Percentiles rank a stretch among this genome's conserved stretches.
These are phyloP conservation scores for Rhodocollybia butyracea DNA, from an alignment of 768 basidiomycete species.

Conservation along the genomic window DNA sequence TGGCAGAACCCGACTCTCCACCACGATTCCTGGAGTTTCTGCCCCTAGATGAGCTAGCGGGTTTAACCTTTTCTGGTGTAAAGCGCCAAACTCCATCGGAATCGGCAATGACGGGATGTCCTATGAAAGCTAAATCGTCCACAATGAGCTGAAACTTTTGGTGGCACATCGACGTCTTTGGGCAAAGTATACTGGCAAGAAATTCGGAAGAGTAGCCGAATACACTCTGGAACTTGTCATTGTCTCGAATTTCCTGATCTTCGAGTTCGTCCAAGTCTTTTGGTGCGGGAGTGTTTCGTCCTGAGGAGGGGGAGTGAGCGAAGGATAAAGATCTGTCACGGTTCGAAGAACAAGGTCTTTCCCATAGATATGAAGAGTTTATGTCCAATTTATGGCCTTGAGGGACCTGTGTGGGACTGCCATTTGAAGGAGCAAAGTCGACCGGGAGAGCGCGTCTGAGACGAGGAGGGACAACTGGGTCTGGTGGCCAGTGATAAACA, in stretches of 20 bases:
- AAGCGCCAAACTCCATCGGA: slow-evolving; percentile 73
- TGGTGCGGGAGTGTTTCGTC: slow-evolving; percentile 48
- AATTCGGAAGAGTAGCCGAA: slow-evolving; percentile 81
- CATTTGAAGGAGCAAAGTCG: slow-evolving; percentile 54
- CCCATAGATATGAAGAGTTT: slow-evolving; percentile 63
- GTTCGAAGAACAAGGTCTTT: slow-evolving; percentile 37
- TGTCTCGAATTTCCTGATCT: slow-evolving; percentile 24
- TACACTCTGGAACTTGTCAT: slow-evolving; percentile 59
- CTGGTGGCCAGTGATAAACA: slow-evolving; percentile 84
- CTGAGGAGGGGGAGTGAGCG: slow-evolving; percentile 45
- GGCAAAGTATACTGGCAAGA: slow-evolving; percentile 78
- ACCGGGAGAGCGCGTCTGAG: slow-evolving; percentile 68
- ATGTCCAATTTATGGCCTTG: not conserved
- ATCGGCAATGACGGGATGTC: slow-evolving; percentile 88
- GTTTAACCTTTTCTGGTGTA: slow-evolving; percentile 55
- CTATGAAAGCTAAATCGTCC: slow-evolving; percentile 89
- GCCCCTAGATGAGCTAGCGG: slow-evolving; percentile 41
- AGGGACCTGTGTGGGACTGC: slow-evolving; percentile 35
- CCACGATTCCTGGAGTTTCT: slow-evolving; percentile 47
- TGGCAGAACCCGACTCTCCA: slow-evolving; percentile 17
- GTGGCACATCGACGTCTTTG: slow-evolving; percentile 78
- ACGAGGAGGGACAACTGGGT: slow-evolving; percentile 58
- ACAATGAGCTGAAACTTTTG: slow-evolving; percentile 92
- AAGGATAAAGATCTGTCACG: slow-evolving; percentile 54
- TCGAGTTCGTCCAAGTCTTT: slow-evolving; percentile 35